phyloP scores from a whole-genome alignment of 257 asterid genomes.

The Jacaranda mimosifolia region DNA sequence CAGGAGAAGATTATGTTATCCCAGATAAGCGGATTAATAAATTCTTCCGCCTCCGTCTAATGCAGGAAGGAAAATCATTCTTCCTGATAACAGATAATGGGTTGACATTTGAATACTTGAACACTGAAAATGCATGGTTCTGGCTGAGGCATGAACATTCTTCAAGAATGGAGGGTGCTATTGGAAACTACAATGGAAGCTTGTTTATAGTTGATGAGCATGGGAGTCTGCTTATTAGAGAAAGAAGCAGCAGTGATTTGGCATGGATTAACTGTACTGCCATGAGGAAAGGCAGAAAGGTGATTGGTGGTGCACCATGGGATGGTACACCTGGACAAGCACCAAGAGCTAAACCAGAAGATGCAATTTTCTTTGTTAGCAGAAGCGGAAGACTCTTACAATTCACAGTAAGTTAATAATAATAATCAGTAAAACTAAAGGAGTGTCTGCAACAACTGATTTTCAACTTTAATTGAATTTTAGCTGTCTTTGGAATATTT shows the following conservation, averaged over 20 bases:
- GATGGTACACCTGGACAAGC: conserved; percentile 60
- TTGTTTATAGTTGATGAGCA: conserved; percentile 73
- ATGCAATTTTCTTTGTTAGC: conserved; percentile 78
- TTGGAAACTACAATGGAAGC: conserved; percentile 87
- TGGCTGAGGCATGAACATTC: conserved; percentile 82
- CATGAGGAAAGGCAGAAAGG: conserved; percentile 71
- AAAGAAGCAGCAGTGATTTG: conserved; percentile 61
- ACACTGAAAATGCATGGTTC: conserved; percentile 69
- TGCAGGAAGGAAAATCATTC: conserved; percentile 77
- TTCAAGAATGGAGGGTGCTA: conserved; percentile 61
- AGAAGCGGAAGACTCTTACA: conserved; percentile 72
- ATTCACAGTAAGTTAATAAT: conserved; percentile 61
- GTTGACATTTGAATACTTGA: conserved; percentile 66
- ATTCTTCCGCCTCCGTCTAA: conserved; percentile 65
- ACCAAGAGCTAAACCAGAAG: conserved; percentile 60
- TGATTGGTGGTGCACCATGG: conserved; percentile 88
- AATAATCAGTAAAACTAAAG: background rate
- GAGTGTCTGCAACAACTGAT: too few species aligned
- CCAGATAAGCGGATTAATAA: conserved; percentile 35
- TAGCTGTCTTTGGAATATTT: too few species aligned
- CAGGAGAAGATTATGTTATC: conserved; percentile 37
- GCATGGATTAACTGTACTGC: conserved; percentile 87
- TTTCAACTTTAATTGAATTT: too few species aligned
- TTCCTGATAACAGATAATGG: conserved; percentile 65
- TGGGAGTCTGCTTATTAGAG: conserved; percentile 77